These are phyloP conservation scores for Phytophthora quininea DNA, from an alignment of 352 stramenopile species.

Conservation along the genomic window DNA sequence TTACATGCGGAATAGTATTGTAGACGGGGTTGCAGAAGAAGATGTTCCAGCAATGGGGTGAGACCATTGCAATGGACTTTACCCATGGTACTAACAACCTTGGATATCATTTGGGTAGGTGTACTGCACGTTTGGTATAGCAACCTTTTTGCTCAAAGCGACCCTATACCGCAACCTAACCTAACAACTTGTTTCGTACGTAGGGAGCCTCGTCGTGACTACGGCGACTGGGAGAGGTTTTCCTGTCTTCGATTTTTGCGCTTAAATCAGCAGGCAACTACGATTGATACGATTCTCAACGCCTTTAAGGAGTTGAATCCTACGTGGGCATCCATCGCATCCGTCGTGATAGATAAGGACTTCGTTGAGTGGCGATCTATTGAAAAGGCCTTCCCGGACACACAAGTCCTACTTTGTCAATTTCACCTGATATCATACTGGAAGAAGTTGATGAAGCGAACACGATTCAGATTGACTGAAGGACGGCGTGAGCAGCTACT, in stretches of 20 bases:
- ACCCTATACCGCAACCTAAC: too few species aligned
- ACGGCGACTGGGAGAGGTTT: constrained; percentile 21
- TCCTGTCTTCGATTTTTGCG: constrained; percentile 22
- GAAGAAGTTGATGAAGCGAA: constrained; percentile 18
- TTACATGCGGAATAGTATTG: background rate
- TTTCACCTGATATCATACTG: constrained; percentile 13
- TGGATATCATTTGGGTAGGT: background rate
- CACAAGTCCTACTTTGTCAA: constrained; percentile 2
- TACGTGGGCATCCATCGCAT: constrained; percentile 1
- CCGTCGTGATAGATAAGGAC: constrained; percentile 30
- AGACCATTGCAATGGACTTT: constrained; percentile 1
- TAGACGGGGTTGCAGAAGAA: background rate
- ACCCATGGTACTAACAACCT: background rate
- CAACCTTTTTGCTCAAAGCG: too few species aligned
- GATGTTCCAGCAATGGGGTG: constrained; percentile 1
- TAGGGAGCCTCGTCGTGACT: constrained; percentile 26
- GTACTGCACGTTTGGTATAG: background rate
- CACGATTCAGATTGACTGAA: constrained; percentile 21
- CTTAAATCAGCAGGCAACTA: constrained; percentile 22
- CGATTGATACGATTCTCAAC: constrained; percentile 12
- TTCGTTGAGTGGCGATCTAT: constrained; percentile 28
- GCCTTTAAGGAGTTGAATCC: constrained; percentile 29
- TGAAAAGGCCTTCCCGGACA: constrained; percentile 8
- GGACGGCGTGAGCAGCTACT: constrained; percentile 10
- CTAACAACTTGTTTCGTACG: constrained; percentile 1